Evolutionary conservation across 257 asterid genomes (phyloP).

Genomic region (Solanum stenotomum): DNA sequence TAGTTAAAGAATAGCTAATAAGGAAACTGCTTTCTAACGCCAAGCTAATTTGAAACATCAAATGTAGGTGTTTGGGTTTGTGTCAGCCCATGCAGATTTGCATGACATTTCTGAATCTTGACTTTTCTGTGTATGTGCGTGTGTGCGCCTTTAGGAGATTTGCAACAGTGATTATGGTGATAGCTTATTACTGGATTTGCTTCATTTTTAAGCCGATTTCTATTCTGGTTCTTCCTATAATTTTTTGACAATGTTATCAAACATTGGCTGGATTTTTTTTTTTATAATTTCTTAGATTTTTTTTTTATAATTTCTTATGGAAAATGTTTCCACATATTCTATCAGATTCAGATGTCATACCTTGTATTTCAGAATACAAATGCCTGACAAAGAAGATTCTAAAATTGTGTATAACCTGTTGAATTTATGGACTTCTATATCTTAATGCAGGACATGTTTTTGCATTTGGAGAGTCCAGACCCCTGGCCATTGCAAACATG

Average conservation of each 20-base stretch:
- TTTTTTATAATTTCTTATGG: background rate
- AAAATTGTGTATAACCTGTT: background rate
- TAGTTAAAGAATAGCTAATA: background rate
- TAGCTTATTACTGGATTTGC: background rate
- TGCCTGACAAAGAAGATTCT: background rate
- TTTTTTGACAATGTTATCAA: background rate
- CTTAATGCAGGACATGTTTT: constrained; percentile 77
- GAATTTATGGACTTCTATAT: background rate
- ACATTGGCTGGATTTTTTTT: background rate
- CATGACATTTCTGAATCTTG: background rate
- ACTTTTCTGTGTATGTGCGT: background rate
- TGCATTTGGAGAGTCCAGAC: constrained; percentile 98
- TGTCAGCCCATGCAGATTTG: background rate
- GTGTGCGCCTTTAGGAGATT: background rate
- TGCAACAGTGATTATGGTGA: background rate
- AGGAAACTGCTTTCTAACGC: background rate
- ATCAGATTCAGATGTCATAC: background rate
- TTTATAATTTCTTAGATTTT: background rate
- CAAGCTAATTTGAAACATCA: background rate
- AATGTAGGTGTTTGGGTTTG: background rate
- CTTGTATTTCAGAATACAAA: background rate
- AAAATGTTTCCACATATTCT: background rate
- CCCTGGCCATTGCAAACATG: constrained; percentile 97
- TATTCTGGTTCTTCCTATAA: background rate
- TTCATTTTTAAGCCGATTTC: background rate